These are phyloP conservation scores for Aspergillus biplanus DNA, from an alignment of 495 filamentous ascomycete species.

Conservation along the genomic window DNA sequence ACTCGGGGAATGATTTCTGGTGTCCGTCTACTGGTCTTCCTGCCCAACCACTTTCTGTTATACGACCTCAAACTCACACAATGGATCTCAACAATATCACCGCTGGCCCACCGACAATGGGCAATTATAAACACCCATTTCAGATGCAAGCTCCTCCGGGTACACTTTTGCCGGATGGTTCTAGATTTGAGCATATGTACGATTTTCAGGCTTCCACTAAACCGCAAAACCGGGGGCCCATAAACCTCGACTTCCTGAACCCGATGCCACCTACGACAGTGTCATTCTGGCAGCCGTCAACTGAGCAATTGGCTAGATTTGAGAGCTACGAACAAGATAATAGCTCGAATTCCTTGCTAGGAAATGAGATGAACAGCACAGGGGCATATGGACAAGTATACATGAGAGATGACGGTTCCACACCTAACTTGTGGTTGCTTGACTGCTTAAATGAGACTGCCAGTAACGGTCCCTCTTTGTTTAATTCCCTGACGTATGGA, in stretches of 20 bases:
- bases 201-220: not conserved
- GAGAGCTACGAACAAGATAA: not conserved
- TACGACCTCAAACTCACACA: not conserved
- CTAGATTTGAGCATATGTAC: not conserved
- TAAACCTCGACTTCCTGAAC: constrained; percentile 3
- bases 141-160: not conserved
- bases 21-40: constrained; percentile 3
- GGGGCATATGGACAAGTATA: constrained; percentile 3
- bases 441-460: constrained; percentile 7
- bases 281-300: not conserved
- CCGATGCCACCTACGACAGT: not conserved
- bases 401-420: constrained; percentile 1
- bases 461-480: constrained; percentile 3
- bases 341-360: not conserved
- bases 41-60: not conserved
- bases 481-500: constrained; percentile 2
- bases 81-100: not conserved
- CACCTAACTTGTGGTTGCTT: constrained; percentile 8
- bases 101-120: not conserved
- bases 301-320: not conserved
- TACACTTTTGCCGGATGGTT: not conserved
- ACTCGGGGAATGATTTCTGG: constrained; percentile 3
- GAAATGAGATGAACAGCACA: not conserved
- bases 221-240: not conserved
- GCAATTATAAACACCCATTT: not conserved